Base-by-base conservation (phyloP, 2,329 filamentous ascomycete species). In the Botrytis tulipae region DNA sequence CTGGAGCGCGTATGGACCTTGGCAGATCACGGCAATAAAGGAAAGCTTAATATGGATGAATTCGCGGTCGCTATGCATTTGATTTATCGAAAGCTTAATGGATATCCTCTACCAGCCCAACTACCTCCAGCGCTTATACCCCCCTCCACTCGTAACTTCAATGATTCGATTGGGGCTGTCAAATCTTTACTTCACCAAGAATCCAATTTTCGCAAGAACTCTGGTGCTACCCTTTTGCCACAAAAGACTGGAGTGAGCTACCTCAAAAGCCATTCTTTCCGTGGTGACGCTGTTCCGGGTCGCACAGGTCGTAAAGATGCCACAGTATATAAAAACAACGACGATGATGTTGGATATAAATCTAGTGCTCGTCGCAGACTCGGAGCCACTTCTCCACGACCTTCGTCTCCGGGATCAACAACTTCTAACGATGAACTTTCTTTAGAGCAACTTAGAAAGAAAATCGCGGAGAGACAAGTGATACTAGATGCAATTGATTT, bases 41-140 rank as follows among this genome's bases (percentile, higher is more conserved):
- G 96, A 29, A 92, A 95, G 73, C 87, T 99, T 44, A 95, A 99
- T 79, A 89, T 98, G 80, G 96, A 99, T 81, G 96, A 99, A 81
- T 99, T 99, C 81, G 95, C 96, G 14, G 95, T 99, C 70, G 94
- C 95, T 16, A 99, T 99, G 96, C 96, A 99, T 87, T 85, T 99
- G 83, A 99, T 99, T 79, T 99, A 99, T 84, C 89, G 96, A 79
- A 97, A 97, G 82, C 87, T 99, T 71, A 98, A 99, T 79, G 95
- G 95, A 51, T 98, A 98, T 80, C 95, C 95, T 1, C 87, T 98
- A 46, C 96, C 96, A 25, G 93, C 91, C 79, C 91, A 92, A 62
- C 87, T 99, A 18, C 96, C 96, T 14, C 90, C 96, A 0, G 96
- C 99, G 85, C 89, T 99, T 74, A 91, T 98, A 10, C 96, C 96